phyloP scores from a whole-genome alignment of 192 early-diverging fungal genomes.

The Mortierella hygrophila region DNA sequence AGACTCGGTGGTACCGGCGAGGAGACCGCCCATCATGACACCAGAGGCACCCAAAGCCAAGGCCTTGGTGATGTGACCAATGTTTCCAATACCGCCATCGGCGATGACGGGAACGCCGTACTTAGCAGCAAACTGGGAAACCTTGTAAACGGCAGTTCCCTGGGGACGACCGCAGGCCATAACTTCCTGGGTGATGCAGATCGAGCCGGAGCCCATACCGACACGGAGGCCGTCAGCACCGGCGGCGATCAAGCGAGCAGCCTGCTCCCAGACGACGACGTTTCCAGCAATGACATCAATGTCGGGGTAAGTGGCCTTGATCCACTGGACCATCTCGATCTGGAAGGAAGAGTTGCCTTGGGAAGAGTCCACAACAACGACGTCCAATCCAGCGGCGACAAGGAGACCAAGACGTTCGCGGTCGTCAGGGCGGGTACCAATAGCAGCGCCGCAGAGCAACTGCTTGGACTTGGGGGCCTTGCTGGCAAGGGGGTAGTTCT shows the following conservation, averaged over 20 bases:
- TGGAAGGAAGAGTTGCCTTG: conserved; percentile 97
- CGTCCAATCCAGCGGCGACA: conserved; percentile 95
- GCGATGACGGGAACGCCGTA: conserved; percentile 98
- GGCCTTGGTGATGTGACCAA: conserved; percentile 98
- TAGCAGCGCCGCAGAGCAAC: conserved; percentile 93
- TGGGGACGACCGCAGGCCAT: conserved; percentile 99
- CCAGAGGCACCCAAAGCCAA: conserved; percentile 93
- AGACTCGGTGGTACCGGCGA: conserved; percentile 95
- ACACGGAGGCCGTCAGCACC: conserved; percentile 96
- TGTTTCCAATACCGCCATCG: conserved; percentile 96
- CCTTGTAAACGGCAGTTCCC: conserved; percentile 95
- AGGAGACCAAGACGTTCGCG: conserved; percentile 84
- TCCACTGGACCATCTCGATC: conserved; percentile 95
- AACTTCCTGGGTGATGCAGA: conserved; percentile 99
- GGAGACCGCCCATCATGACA: conserved; percentile 98
- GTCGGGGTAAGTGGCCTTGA: conserved; percentile 86
- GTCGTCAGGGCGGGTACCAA: conserved; percentile 93
- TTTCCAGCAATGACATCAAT: conserved; percentile 95
- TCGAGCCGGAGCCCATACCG: conserved; percentile 98
- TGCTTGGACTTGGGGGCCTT: conserved; percentile 87
- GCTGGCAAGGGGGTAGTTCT: conserved; percentile 94
- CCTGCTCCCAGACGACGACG: conserved; percentile 97
- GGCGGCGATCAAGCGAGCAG: conserved; percentile 88
- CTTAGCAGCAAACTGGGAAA: conserved; percentile 92
- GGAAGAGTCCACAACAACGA: conserved; percentile 95